Evolutionary conservation across 2,329 filamentous ascomycete species (phyloP), one percentile per base, ranked within the genome.

Genomic region (Diaporthe sp.): DNA sequence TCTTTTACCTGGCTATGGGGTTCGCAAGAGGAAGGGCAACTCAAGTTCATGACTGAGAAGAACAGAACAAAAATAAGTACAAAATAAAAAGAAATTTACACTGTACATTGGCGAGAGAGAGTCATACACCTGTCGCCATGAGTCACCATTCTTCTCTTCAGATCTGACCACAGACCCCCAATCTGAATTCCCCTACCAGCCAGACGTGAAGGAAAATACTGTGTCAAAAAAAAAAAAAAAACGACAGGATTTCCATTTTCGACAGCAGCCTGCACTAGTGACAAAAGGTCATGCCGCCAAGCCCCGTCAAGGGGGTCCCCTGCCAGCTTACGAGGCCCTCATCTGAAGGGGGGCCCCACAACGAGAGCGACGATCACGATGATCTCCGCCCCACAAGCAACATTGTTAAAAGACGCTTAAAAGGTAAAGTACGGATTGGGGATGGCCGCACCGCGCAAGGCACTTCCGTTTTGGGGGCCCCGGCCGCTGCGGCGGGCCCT

Each of bases 271-370:
- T 50, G 44, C 22, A 50, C 44, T 50, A 50, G 22, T 50, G 44
- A n/a, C 19, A 7, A n/a, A 50, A 50, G 47, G 47, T 50, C 30
- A 35, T 51, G 55, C 53, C 30, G 50, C 42, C 71, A 65, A 61
- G 42, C 25, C 59, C 35, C 47, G 13, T 39, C 71, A 35, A 32
- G 71, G 30, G 27, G 44, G 44, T 35, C 22, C 63, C 63, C 51
- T 50, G 22, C 22, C 55, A n/a, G 72, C 72, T 73, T 71, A 73
- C 72, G 72, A 73, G 66, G 70, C 72, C 65, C 55, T 69, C 72
- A 73, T 71, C 72, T 65, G 65, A 71, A 30, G 59, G 59, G 59
- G 56, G 35, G 42, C 42, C 35, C 65, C 65, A 68, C 58, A 35
- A 53, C 8, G 13, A 47, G 37, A 65, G 59, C 42, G 65, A 66